Evolutionary conservation across 805 yeast genomes (phyloP).

Genomic region (Cyberlindnera mycetangii): DNA sequence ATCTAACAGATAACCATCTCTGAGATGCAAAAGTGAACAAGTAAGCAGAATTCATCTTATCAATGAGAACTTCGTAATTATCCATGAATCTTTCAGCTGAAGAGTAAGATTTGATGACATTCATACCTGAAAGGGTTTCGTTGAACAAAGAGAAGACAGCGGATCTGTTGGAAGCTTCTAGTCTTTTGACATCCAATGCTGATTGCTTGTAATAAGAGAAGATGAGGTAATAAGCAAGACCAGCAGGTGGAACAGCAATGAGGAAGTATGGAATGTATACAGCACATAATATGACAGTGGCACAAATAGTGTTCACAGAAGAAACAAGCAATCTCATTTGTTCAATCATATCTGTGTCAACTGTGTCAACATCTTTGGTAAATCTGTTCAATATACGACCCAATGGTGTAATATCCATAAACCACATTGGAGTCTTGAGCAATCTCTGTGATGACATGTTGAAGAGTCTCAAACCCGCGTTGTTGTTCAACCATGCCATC

Average conservation of each 20-base stretch:
- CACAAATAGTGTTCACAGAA: slow-evolving; percentile 50
- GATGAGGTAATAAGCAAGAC: slow-evolving; percentile 39
- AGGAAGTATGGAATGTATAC: slow-evolving; percentile 78
- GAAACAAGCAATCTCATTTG: slow-evolving; percentile 59
- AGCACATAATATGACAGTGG: slow-evolving; percentile 62
- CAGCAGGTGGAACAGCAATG: slow-evolving; percentile 55
- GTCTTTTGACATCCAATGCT: slow-evolving; percentile 71
- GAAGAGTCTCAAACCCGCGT: slow-evolving; percentile 55
- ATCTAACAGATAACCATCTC: slow-evolving; percentile 66
- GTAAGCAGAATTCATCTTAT: slow-evolving; percentile 66
- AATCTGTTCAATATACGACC: slow-evolving; percentile 83
- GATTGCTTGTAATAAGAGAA: slow-evolving; percentile 64
- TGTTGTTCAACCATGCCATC: slow-evolving; percentile 48
- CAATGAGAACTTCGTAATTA: slow-evolving; percentile 45
- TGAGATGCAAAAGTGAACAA: slow-evolving; percentile 61
- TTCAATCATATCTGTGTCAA: slow-evolving; percentile 76
- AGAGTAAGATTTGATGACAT: slow-evolving; percentile 61
- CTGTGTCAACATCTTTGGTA: slow-evolving; percentile 79
- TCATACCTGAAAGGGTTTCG: slow-evolving; percentile 53
- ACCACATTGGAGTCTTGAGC: slow-evolving; percentile 75
- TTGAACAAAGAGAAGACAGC: slow-evolving; percentile 69
- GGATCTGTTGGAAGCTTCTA: slow-evolving; percentile 71
- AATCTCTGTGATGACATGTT: slow-evolving; percentile 52
- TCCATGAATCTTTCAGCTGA: slow-evolving; percentile 43
- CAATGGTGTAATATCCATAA: slow-evolving; percentile 80